These are phyloP conservation scores for Phaeolepiota aurea DNA, from an alignment of 768 basidiomycete species.

Conservation along the genomic window DNA sequence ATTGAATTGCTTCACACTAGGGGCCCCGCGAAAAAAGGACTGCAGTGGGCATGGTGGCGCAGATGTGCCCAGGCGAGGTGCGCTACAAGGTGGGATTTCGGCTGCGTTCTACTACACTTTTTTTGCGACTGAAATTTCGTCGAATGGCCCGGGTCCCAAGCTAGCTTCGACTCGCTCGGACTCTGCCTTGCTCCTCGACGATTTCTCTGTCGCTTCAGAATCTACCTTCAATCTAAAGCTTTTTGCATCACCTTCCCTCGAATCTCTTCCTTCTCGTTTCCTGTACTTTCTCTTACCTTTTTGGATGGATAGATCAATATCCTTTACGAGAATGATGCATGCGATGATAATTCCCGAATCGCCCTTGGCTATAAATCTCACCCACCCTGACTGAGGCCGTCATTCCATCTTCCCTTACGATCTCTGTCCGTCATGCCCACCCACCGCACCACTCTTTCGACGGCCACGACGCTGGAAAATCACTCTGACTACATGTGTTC, in stretches of 20 bases:
- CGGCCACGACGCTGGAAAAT: neutral
- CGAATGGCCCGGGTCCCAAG: too few relatives aligned
- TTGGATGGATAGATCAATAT: constrained; percentile 8
- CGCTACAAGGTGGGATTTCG: too few relatives aligned
- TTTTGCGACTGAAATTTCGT: too few relatives aligned
- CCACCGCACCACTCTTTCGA: neutral
- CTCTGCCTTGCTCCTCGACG: neutral
- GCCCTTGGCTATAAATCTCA: neutral
- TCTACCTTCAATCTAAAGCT: neutral
- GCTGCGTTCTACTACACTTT: too few relatives aligned
- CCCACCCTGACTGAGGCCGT: too few relatives aligned
- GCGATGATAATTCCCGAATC: neutral
- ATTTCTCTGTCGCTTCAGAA: neutral
- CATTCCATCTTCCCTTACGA: neutral
- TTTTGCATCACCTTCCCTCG: neutral
- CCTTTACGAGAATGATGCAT: constrained; percentile 10
- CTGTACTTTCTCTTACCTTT: constrained; percentile 6
- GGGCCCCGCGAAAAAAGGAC: too few relatives aligned
- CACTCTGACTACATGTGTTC: neutral
- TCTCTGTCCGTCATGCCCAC: neutral
- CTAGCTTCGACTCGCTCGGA: too few relatives aligned
- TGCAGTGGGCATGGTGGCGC: too few relatives aligned
- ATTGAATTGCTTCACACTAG: too few relatives aligned
- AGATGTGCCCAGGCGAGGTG: too few relatives aligned
- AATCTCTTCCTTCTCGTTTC: constrained; percentile 1